Conservation (phyloP, 1,139 yeast genomes). For the Diutina scorzettiae region DNA sequence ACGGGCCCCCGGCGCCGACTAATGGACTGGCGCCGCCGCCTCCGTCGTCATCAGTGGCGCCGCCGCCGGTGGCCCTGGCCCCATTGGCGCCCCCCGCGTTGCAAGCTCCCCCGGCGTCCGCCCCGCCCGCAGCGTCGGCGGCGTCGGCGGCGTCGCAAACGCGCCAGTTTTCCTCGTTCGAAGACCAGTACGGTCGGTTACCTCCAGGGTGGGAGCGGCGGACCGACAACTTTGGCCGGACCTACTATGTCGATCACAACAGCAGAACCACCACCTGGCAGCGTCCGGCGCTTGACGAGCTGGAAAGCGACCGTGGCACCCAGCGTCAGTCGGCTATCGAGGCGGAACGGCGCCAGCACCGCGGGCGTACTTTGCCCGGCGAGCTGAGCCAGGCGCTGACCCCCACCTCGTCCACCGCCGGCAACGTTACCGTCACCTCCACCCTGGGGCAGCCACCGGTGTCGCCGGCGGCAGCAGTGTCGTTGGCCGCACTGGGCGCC, state of each 20-base stretch:
- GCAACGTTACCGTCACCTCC: constrained; percentile 34
- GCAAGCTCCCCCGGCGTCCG: constrained; percentile 7
- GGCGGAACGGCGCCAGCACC: constrained; percentile 82
- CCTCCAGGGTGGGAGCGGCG: constrained; percentile 99
- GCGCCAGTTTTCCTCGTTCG: constrained; percentile 73
- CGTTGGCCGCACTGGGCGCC: constrained; percentile 80
- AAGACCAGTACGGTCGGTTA: constrained; percentile 89
- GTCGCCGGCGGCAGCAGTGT: constrained; percentile 60
- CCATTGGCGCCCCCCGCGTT: constrained; percentile 5
- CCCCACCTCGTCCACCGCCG: constrained; percentile 21
- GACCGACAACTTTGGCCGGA: constrained; percentile 93
- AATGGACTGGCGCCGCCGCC: constrained; percentile 11
- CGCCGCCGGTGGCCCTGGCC: neutral
- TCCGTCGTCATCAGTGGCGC: constrained; percentile 10
- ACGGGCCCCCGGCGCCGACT: constrained; percentile 10
- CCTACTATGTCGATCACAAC: constrained; percentile 95
- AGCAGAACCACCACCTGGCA: constrained; percentile 98
- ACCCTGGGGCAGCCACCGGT: constrained; percentile 37
- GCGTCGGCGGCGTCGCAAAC: constrained; percentile 17
- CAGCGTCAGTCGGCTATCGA: constrained; percentile 56
- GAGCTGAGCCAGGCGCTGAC: constrained; percentile 19
- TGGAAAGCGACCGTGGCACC: constrained; percentile 55
- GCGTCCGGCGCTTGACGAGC: constrained; percentile 71
- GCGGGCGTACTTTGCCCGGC: constrained; percentile 83
- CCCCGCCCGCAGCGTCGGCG: constrained; percentile 8